Conservation (phyloP, 345 rosid genomes). For the Hibiscus trionum region DNA sequence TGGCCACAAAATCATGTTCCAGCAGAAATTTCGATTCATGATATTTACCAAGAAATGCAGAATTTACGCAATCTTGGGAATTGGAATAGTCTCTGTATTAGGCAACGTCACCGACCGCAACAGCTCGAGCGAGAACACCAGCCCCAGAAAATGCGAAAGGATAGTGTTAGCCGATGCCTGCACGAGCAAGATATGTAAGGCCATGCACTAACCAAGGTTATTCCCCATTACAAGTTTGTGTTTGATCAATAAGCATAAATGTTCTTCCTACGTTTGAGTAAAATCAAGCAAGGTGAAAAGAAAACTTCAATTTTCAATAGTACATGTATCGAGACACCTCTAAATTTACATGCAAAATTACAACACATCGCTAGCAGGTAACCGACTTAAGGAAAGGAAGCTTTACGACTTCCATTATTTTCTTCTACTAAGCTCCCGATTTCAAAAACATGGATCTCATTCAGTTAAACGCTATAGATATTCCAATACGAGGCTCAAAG, state of each 20-base stretch:
- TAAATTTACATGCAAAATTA: not conserved
- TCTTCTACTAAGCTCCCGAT: not conserved
- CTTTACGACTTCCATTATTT: not conserved
- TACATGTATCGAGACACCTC: not conserved
- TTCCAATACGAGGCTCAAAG: not conserved
- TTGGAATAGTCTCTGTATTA: conserved; percentile 41
- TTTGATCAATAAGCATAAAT: not conserved
- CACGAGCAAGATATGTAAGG: conserved; percentile 18
- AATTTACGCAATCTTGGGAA: conserved; percentile 49
- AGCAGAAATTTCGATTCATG: not conserved
- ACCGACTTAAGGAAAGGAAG: not conserved
- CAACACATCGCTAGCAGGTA: not conserved
- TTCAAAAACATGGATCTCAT: not conserved
- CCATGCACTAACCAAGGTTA: not conserved
- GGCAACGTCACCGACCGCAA: conserved; percentile 84
- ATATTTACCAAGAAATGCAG: not conserved
- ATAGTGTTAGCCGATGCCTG: conserved; percentile 96
- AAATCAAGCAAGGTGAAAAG: not conserved
- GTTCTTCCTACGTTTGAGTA: not conserved
- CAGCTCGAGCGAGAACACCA: conserved; percentile 81
- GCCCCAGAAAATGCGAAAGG: conserved; percentile 93
- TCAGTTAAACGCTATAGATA: not conserved
- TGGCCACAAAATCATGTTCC: conserved; percentile 20
- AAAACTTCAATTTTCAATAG: not conserved
- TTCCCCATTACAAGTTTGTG: not conserved